Evolutionary conservation across 1,284 basidiomycete genomes (phyloP), one percentile per base, ranked within the genome.

Genomic region (Microbotryum intermedium): DNA sequence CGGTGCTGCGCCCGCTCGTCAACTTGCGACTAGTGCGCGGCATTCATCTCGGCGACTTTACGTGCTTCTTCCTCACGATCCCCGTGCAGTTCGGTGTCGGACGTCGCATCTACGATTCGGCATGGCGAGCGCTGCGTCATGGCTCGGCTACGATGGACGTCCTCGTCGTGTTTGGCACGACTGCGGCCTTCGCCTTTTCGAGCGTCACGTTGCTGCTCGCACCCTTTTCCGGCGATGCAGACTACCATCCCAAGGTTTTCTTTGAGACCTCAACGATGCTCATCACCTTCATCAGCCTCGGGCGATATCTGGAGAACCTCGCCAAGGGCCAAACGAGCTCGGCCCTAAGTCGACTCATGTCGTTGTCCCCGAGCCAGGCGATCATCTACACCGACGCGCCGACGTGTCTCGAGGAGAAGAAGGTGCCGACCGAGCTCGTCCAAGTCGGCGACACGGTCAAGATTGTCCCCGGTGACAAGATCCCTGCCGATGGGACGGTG

Each of bases 181-280:
- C 90, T 1, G 85, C 93, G 0, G 89, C 95, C 7, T 98, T 95
- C 75, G 78, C 84, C 66, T 99, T 97, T 76, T 97, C 93, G 4
- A 70, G 91, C 44, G 76, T 82, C 54, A 83, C 97, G 79, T 66
- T 88, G 67, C 79, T 80, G 50, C 84, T 86, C 42, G 78, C 83
- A 25, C 83, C 87, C 76, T 58, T 67, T 23, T 82, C 83, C 70
- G 72, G 77, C 4, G 80, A 83, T 44, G 79, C 83, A 0, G 81
- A 82, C 57, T 88, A 82, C 72, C 84, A 82, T 43, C 94, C 95
- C 1, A 83, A 88, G 72, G 84, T 92, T 34, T 98, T 97, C 78
- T 98, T 98, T 77, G 95, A 99, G 77, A 98, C 95, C 2, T 93
- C 89, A 70, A 95, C 93, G 20, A 98, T 98, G 95, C 79, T 99